Evolutionary conservation across 2,329 filamentous ascomycete species (phyloP), one percentile per base, ranked within the genome.

Genomic region (Fusarium sp.): DNA sequence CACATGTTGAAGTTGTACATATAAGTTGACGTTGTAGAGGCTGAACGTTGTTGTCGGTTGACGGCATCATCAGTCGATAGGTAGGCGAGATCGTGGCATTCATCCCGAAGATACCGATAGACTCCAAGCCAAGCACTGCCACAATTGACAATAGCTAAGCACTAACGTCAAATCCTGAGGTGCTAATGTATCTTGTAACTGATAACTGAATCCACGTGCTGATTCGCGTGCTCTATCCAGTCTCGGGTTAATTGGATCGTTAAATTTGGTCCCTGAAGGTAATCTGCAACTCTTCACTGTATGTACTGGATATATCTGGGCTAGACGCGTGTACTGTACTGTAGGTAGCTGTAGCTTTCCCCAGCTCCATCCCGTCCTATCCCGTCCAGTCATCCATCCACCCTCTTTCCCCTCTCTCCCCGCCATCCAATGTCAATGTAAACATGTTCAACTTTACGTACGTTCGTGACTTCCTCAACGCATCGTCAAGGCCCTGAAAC

Each of bases 401-500:
- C 57, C 53, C 47, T 36, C 53, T 54, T 44, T 22, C 15, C 57
- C 56, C 46, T 43, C 29, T 34, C 26, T 35, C 32, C 41, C 29
- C 40, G 39, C 29, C 48, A 44, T 44, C 38, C 42, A 39, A 48
- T 49, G 32, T 19, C 42, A 39, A n/a, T 34, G 31, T 34, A 34
- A 34, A 34, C 56, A 58, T 58, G 46, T 48, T 28, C 50, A 49
- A 28, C 19, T 46, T 34, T 12, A 34, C 44, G 39, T 51, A 29
- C 49, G 44, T 11, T 52, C 34, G 29, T 42, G 29, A 22, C 41
- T 31, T 50, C 29, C 40, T 53, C 38, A 38, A 49, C 44, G 44
- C 42, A 61, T 32, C 44, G 24, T 29, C 42, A 48, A 47, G 41
- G 43, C 43, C 49, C 49, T 61, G 60, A 61, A 52, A 64, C 60